Evolutionary conservation across 208 protist species (phyloP), one percentile per base, ranked within the genome.

Genomic region (Leishmania arabica): DNA sequence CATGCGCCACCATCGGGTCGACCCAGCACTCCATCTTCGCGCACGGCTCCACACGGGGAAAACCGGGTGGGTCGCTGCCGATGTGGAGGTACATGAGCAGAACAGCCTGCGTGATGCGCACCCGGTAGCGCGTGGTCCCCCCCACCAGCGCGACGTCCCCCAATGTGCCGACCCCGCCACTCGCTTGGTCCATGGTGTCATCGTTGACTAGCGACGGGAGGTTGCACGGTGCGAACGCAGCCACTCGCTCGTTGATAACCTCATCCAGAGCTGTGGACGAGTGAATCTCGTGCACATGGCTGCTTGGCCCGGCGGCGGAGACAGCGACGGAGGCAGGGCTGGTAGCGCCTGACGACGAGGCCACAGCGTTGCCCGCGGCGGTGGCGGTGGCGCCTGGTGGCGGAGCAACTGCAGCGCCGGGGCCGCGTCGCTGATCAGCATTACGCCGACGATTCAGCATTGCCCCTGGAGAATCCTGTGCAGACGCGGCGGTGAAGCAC

Each of bases 1-100:
- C 85, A 77, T 91, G 93, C 19, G 92, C 91, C 42, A 93, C 84
- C 84, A 92, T 87, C 27, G 94, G 94, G 79, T 97, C 98, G n/a
- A 98, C 92, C 99, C 99, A 99, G 86, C 98, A 99, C 88, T 99
- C 98, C 74, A 98, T 86, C 70, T 93, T 92, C 3, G 99, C 99
- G 85, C 98, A 99, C 47, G 99, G 98, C 78, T 98, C 88, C 34
- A 99, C 92, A 37, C 98, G 95, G 4, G 98, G 89, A 64, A 99
- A 97, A 87, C 99, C 99, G 9, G 99, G 99, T 49, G 99, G 99
- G 89, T 99, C 98, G 75, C 98, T 98, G 72, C 98, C 99, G 79
- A 99, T 98, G 88, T 99, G 99, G 8, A 99, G 92, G 88, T 99
- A 99, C 34, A 99, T 71, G 49, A 99, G 89, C 3, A 99, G 84